Evolutionary conservation across 2,329 filamentous ascomycete genomes (phyloP), one percentile per base, ranked within the genome.

Genomic region (Fusarium bactridioides): DNA sequence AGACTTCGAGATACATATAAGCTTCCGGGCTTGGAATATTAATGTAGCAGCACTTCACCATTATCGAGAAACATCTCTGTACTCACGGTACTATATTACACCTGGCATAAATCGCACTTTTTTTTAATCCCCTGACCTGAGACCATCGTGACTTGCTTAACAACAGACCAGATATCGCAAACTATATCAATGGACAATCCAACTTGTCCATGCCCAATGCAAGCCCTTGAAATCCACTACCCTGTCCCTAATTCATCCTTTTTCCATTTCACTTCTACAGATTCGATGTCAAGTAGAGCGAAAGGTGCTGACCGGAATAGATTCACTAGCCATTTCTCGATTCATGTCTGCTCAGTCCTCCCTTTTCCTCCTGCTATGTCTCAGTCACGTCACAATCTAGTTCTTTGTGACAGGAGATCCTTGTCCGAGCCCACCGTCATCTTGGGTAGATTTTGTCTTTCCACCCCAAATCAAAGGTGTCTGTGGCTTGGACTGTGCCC

Each of bases 391-490:
- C 23, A n/a, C 35, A 41, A 21, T 27, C 57, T 56, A 64, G 45
- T 58, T 55, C 51, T 67, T 74, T 25, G 50, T 58, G 19, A 33
- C 23, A n/a, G 76, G 69, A 35, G 73, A 69, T 18, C 43, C 64
- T 16, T 53, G 47, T 33, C 43, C 61, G 37, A 43, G 16, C 12
- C 35, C 61, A 35, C 45, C 54, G 35, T 69, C 61, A 13, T 56
- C 57, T 29, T 48, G 47, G 7, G 33, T 53, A 35, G 47, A 35
- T 57, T 73, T 75, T 44, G 64, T 74, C 41, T 70, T 77, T 31
- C 45, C 43, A 35, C 61, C 66, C 76, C 76, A 78, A 29, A 74
- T 45, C 15, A 65, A 69, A 18, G 74, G 67, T 50, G 76, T 68
- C 27, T 71, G 64, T 11, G 75, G 33, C 50, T 74, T 75, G 35